Evolutionary conservation across 306 rosid genomes (phyloP).

Genomic region (Potentilla sterilis): DNA sequence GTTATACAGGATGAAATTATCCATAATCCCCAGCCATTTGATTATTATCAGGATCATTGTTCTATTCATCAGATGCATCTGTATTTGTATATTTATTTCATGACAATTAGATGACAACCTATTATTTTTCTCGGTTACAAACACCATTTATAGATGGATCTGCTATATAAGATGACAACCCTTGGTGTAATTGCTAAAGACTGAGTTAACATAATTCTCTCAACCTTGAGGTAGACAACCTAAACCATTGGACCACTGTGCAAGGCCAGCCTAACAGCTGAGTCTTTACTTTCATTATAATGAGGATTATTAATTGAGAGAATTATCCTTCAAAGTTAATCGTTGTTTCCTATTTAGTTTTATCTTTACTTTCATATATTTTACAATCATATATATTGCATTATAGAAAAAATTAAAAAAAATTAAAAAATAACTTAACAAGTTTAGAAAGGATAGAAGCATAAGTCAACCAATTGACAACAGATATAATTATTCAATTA

Average conservation of each 20-base stretch:
- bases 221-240: background rate
- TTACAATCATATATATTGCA: background rate
- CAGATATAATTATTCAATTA: background rate
- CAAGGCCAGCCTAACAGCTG: background rate
- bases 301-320: background rate
- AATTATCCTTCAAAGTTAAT: background rate
- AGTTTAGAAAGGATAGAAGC: background rate
- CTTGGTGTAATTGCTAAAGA: no score
- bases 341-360: background rate
- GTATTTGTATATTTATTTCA: background rate
- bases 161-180: no score
- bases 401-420: background rate
- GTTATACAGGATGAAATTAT: background rate
- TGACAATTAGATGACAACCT: background rate
- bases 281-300: background rate
- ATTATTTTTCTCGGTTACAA: background rate
- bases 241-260: background rate
- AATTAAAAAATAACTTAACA: background rate
- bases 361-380: background rate
- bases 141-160: no score
- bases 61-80: background rate
- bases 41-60: background rate
- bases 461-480: background rate
- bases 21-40: background rate
- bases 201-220: no score